A percentile compares a stretch with the other conserved stretches of the same genome.
These are phyloP conservation scores for Pseudopyricularia javanii DNA, from an alignment of 2,329 filamentous ascomycete species.

Conservation along the genomic window DNA sequence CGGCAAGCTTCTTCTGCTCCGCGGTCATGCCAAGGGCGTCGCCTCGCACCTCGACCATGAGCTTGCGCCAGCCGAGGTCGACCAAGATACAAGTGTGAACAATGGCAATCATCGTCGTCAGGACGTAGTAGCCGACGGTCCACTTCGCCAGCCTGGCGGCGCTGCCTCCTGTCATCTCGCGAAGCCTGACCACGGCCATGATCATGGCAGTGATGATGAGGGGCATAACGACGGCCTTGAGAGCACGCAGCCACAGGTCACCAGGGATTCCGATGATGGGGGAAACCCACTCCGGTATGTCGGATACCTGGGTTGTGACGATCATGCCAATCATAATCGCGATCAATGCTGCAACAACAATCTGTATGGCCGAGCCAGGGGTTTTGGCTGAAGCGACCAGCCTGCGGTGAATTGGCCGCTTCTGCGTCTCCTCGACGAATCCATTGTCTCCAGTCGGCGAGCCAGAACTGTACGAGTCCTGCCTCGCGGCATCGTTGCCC, in stretches of 20 bases:
- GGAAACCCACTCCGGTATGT: constrained; percentile 27
- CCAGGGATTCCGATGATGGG: constrained; percentile 34
- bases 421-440: not conserved
- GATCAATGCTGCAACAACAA: constrained; percentile 32
- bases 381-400: not conserved
- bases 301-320: constrained; percentile 26
- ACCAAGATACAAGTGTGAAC: constrained; percentile 31
- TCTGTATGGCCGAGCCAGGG: constrained; percentile 20
- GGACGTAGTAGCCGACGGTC: constrained; percentile 36
- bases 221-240: constrained; percentile 36
- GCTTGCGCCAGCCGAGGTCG: constrained; percentile 30
- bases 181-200: constrained; percentile 33
- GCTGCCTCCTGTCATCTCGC: constrained; percentile 27
- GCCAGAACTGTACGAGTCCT: not conserved
- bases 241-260: constrained; percentile 33
- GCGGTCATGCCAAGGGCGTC: constrained; percentile 18
- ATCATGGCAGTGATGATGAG: constrained; percentile 40
- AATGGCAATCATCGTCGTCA: constrained; percentile 36
- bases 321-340: constrained; percentile 36
- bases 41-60: constrained; percentile 25
- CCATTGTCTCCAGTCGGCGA: not conserved
- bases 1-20: constrained; percentile 17
- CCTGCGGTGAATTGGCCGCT: not conserved
- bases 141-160: constrained; percentile 31
- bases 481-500: not conserved